Base-by-base conservation (phyloP, 2,329 filamentous ascomycete genomes). In the Trichothecium sympodiale region DNA sequence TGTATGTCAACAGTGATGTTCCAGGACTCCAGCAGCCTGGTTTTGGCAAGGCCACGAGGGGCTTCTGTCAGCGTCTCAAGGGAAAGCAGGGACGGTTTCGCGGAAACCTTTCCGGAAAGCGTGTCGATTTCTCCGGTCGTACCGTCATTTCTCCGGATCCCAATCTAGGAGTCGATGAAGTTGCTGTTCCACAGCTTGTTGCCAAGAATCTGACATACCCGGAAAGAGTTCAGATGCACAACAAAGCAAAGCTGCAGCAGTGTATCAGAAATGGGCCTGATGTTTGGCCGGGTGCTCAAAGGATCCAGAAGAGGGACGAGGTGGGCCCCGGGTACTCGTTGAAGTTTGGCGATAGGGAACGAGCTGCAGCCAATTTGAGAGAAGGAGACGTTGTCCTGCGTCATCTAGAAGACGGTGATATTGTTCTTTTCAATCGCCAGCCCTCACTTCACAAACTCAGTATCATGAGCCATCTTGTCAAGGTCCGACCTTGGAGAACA, bases 61-160 rank as follows among this genome's bases (percentile, higher is more conserved):
- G 91, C 14, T 93, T 98, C 53, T 94, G 89, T 42, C 91, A 96
- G 59, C 78, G 91, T 13, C 61, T 98, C 33, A 98, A 98, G 61
- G 91, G 91, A 46, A 98, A 98, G 53, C 89, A 96, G 53, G 91
- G 91, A 37, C 84, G 91, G 37, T 98, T 98, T 60, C 81, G 91
- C 62, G 91, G 93, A 39, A 98, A 98, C 50, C 60, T 98, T 40
- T 96, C 89, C 0, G 91, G 91, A 54, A 98, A 98, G 61, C 89
- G 91, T 71, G 91, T 98, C 36, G 89, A 98, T 55, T 98, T 96
- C 59, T 98, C 91, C 9, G 91, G 87, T 14, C 79, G 91, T 56
- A 98, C 91, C 1, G 91, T 98, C 58, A 98, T 98, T 57, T 94
- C 88, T 1, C 91, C 91, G 0, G 91, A 98, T 57, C 91, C 91